Base-by-base conservation (phyloP, 495 filamentous ascomycete genomes). In the Neurospora sp. region DNA sequence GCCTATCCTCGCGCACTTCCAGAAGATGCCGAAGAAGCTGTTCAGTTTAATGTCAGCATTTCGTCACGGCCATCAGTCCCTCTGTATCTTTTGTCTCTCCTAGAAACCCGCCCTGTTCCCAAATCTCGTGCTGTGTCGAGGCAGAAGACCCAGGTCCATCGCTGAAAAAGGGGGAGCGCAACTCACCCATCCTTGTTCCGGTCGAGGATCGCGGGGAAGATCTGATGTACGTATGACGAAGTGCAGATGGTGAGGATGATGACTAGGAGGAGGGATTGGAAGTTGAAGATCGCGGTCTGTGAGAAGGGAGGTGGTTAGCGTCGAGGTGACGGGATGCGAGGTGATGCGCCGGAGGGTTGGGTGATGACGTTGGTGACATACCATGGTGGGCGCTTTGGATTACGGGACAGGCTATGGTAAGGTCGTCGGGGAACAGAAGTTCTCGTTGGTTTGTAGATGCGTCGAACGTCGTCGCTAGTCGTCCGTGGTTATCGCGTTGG, bases 231-330 rank as follows among this genome's bases (percentile, higher is more conserved):
- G 85, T 98, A 97, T 69, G 96, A 88, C 82, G 91, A 94, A 40
- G 96, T 98, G 85, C 96, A 99, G 79, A 99, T 96, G 74, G 95
- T 88, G 77, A 99, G 92, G 62, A 98, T 90, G 77, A 99, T 90
- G 78, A 97, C 93, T 76, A 98, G 89, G 54, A 99, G 88, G 72
- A 98, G 90, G 71, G 92, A 94, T 79, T 96, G 92, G 87, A 99
- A 97, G 84, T 98, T 97, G 90, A 99, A 98, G 75, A 99, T 90
- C 39, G 96, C 96, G 75, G 95, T 91, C 96, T 97, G 76, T 39
- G 73, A 14, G 38, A 72, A 35, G 2, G 7, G 27, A 62, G 23
- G 27, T 38, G 14, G n/a, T 39, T 71, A 37, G 42, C 23, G 27
- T 16, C 14, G 54, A 35, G 16, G 54, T 12, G 23, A 31, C 6